Base-by-base conservation (phyloP, 2,329 filamentous ascomycete species). In the Microsporum ferrugineum region DNA sequence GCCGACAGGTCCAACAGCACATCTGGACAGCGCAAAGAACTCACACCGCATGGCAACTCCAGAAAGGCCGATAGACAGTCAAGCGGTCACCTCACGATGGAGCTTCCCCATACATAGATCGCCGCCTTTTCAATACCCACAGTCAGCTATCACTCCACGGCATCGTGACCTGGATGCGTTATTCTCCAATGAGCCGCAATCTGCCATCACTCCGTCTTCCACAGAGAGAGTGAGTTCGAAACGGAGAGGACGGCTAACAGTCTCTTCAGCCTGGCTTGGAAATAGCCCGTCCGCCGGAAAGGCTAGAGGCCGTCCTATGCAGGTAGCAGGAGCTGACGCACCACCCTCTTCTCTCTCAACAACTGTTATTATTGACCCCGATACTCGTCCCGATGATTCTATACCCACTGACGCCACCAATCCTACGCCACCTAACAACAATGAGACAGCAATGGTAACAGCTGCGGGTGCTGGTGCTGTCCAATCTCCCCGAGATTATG, bases 241-340 rank as follows among this genome's bases (percentile, higher is more conserved):
- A 60, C 79, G 86, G 60, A 83, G 89, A 2, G 88, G 95, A 71
- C 91, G 91, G 0, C 88, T 90, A 0, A 90, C 89, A 5, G 89
- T 96, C 0, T 96, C 91, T 0, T 96, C 91, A 7, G 91, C 91
- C 0, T 96, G 91, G 91, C 84, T 87, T 60, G 84, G 84, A 64
- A 83, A 81, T 62, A 53, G 27, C 43, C 79, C 84, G 10, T 76
- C 82, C 1, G 83, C 80, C 3, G 86, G 87, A 1, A 95, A 91
- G 71, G 80, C 88, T 12, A 80, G 91, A 65, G 91, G 91, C 5
- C 80, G 91, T 62, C 91, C 91, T 47, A 89, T 89, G 0, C 55
- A 38, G 3, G 10, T 4, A 43, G 10, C 39, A 43, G n/a, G 39
- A 12, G 27, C 27, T 14, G 49, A 53, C 8, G 29, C 17, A 5